Evolutionary conservation across 2,329 filamentous ascomycete genomes (phyloP).

Genomic region (Plectosphaerella plurivora): DNA sequence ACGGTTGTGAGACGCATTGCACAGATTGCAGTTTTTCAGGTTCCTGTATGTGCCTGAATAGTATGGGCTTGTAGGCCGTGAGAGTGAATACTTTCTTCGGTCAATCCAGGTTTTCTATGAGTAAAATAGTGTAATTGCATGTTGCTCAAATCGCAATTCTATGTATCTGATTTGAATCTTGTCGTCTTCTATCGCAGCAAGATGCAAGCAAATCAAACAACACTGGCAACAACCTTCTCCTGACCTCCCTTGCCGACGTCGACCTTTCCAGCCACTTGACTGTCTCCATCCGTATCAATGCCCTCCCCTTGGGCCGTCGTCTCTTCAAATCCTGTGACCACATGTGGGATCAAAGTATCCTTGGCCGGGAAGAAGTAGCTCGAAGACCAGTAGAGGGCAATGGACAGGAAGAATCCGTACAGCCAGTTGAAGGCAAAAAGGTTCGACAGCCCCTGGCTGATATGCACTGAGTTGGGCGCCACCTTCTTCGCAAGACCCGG

Average conservation of each 20-base stretch:
- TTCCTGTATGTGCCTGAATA: too few species aligned
- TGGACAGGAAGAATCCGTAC: conserved; percentile 19
- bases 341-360: conserved; percentile 14
- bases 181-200: too few species aligned
- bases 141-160: too few species aligned
- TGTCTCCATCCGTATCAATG: conserved; percentile 9
- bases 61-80: too few species aligned
- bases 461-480: conserved; percentile 15
- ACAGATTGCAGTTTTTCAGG: too few species aligned
- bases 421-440: conserved; percentile 24
- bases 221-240: too few species aligned
- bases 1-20: conserved; percentile 37
- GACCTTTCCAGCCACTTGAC: background rate
- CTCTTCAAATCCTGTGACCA: conserved; percentile 11
- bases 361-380: conserved; percentile 15
- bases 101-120: too few species aligned
- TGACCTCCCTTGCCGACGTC: background rate
- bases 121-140: too few species aligned
- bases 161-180: too few species aligned
- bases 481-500: conserved; percentile 17
- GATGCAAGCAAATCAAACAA: too few species aligned
- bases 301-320: conserved; percentile 11
- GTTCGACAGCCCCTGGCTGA: conserved; percentile 16
- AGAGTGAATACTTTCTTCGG: too few species aligned
- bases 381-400: conserved; percentile 15